Evolutionary conservation across 2,329 filamentous ascomycete species (phyloP).

Genomic region (Arthrobotrys sinensis): DNA sequence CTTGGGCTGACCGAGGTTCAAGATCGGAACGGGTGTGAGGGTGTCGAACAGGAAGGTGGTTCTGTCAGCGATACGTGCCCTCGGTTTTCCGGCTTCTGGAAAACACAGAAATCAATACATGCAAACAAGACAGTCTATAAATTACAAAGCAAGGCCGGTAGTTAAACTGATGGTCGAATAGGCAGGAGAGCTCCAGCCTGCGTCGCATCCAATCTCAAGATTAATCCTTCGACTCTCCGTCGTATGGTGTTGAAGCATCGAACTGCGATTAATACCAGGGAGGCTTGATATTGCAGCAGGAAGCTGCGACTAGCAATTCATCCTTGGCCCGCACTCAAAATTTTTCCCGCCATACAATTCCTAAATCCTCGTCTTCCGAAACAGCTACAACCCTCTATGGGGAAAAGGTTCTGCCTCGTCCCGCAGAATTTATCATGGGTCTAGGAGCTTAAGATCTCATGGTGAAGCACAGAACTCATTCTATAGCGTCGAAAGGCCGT

Average conservation of each 20-base stretch:
- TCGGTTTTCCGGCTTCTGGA: constrained; percentile 52
- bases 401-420: constrained; percentile 40
- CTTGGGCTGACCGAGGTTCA: constrained; percentile 57
- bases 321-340: constrained; percentile 36
- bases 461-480: not conserved
- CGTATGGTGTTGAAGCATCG: constrained; percentile 10
- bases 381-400: constrained; percentile 41
- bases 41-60: constrained; percentile 59
- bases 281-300: constrained; percentile 39
- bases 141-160: constrained; percentile 43
- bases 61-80: constrained; percentile 42
- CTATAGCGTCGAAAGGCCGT: not conserved
- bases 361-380: constrained; percentile 55
- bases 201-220: constrained; percentile 36
- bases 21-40: constrained; percentile 57
- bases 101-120: constrained; percentile 4
- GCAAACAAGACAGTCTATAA: constrained; percentile 4
- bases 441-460: constrained; percentile 17
- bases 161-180: constrained; percentile 39
- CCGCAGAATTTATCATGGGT: constrained; percentile 37
- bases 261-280: constrained; percentile 30
- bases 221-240: constrained; percentile 10
- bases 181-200: constrained; percentile 47
- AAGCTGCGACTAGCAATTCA: constrained; percentile 24
- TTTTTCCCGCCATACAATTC: constrained; percentile 25